A percentile compares a stretch with the other conserved stretches of the same genome.
These are phyloP conservation scores for Cryptosporidium felis DNA, from an alignment of 169 alveolate species.

Conservation along the genomic window DNA sequence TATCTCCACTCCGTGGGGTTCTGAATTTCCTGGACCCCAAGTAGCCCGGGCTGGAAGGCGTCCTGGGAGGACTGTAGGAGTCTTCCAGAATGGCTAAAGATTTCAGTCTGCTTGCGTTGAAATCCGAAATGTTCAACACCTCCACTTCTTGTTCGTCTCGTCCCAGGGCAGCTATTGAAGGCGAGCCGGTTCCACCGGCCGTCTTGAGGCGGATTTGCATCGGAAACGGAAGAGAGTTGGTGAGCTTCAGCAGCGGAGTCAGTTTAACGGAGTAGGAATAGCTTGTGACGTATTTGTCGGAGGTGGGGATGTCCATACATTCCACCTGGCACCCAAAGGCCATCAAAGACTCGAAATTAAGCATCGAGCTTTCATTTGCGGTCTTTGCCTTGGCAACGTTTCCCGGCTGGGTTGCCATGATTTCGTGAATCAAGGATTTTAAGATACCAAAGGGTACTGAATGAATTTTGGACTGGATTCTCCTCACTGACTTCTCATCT, in stretches of 20 bases:
- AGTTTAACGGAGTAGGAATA: conserved; percentile 32
- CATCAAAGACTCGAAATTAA: conserved; percentile 54
- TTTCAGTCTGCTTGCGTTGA: neutral
- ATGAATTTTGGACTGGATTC: conserved; percentile 41
- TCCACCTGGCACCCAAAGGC: conserved; percentile 39
- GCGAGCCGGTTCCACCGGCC: conserved; percentile 17
- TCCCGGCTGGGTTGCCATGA: conserved; percentile 54
- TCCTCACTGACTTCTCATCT: conserved; percentile 12
- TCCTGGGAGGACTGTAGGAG: no score
- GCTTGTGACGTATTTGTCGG: conserved; percentile 60
- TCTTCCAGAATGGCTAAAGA: conserved; percentile 1
- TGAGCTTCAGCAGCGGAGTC: conserved; percentile 32
- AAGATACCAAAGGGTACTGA: conserved; percentile 45
- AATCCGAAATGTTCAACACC: neutral
- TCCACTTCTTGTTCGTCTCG: neutral
- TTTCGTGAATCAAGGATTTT: conserved; percentile 16
- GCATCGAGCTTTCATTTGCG: conserved; percentile 5
- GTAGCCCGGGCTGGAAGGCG: no score
- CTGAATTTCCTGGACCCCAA: no score
- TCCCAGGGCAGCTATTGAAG: neutral
- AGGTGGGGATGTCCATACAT: conserved; percentile 55
- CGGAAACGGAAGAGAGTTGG: conserved; percentile 57
- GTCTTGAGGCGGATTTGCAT: conserved; percentile 38
- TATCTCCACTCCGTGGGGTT: neutral
- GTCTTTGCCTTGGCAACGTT: conserved; percentile 49